Base-by-base conservation (phyloP, 768 basidiomycete genomes). In the Termitomyces sp. region DNA sequence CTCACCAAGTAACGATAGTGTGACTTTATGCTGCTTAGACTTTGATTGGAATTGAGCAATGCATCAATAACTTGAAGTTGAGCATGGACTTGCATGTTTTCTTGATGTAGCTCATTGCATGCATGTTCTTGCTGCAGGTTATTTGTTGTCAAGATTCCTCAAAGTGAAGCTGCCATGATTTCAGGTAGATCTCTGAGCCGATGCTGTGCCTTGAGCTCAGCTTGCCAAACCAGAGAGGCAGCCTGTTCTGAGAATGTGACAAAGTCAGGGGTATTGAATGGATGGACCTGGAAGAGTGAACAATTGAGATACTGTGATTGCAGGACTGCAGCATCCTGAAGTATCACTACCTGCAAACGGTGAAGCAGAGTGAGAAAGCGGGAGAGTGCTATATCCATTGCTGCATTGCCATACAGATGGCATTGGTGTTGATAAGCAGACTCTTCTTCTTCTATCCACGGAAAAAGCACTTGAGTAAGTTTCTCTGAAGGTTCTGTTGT, bases 271-370 rank as follows among this genome's bases (percentile, higher is more conserved):
- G 18, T 6, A 42, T 43, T 52, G 41, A 52, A 52, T 16, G 41
- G 50, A 33, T 29, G 12, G 15, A 31, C 23, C 3, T 22, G 13
- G 15, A 16, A 52, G 16, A 52, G 15, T 33, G 40, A 22, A 16
- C 29, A 52, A 12, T 40, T n/a, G 2, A 29, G 27, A 20, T 41
- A 29, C 13, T 43, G 11, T 22, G 18, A 11, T 10, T n/a, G 32
- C 5, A 52, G 27, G 10, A 41, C 50, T 10, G 50, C 50, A 5
- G 50, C 50, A 31, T 52, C 50, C 29, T 52, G 41, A 9, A 52
- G 50, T 11, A 52, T 33, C 11, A 52, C 23, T 16, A 15, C 3
- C 13, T 27, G 40, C 15, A 52, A 38, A 10, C 1, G 29, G 7
- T 31, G 11, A n/a, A 52, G 39, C 18, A 52, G 11, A 3, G n/a